Evolutionary conservation across 2,329 filamentous ascomycete genomes (phyloP).

Genomic region (Keithomyces neogunnii): DNA sequence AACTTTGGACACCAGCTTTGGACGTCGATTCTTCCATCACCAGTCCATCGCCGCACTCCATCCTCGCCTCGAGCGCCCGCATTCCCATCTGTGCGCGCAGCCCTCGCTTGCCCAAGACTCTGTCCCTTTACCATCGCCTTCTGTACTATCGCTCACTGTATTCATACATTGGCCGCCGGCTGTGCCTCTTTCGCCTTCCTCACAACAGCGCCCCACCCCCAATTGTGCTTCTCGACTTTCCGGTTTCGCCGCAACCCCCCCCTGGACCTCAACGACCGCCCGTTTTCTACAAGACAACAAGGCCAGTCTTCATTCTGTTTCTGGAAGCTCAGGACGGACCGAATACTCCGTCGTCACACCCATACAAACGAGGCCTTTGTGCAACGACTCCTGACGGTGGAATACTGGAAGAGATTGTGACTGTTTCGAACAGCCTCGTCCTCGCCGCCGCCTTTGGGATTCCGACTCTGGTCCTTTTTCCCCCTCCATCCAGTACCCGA

Average conservation of each 20-base stretch:
- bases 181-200: background rate
- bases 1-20: background rate
- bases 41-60: conserved; percentile 2
- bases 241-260: background rate
- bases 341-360: conserved; percentile 1
- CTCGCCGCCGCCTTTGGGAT: conserved; percentile 5
- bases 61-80: conserved; percentile 2
- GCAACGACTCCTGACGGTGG: background rate
- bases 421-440: background rate
- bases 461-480: conserved; percentile 3
- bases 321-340: background rate
- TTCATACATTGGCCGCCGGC: conserved; percentile 2
- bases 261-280: background rate
- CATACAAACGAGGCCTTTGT: background rate
- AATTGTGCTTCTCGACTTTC: background rate
- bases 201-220: background rate
- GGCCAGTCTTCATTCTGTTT: background rate
- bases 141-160: conserved; percentile 4
- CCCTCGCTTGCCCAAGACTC: conserved; percentile 4
- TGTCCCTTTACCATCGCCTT: background rate
- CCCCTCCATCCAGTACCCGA: conserved; percentile 14
- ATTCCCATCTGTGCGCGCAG: conserved; percentile 2
- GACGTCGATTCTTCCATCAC: conserved; percentile 3
- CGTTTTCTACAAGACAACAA: background rate
- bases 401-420: background rate